Conservation (phyloP, 805 yeast genomes). For the Ogataea naganishii region DNA sequence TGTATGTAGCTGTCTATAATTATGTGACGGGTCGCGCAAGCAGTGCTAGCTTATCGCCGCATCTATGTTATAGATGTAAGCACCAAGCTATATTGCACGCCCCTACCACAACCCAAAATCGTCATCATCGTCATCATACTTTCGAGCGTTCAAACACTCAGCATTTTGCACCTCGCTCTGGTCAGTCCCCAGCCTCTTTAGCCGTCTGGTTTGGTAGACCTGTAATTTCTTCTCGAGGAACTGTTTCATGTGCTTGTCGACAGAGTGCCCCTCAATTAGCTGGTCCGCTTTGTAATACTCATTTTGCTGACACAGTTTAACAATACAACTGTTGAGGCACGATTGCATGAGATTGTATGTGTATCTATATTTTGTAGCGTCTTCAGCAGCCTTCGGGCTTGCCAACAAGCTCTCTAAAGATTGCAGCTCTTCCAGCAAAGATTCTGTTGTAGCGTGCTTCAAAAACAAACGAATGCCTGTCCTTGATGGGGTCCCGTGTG, state of each 20-base stretch:
- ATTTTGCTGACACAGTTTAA: constrained; percentile 10
- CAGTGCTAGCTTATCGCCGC: not conserved
- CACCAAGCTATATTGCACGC: not conserved
- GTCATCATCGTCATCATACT: constrained; percentile 9
- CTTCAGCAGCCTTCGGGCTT: constrained; percentile 6
- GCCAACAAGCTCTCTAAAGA: constrained; percentile 6
- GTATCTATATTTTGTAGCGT: constrained; percentile 10
- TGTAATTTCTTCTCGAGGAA: constrained; percentile 8
- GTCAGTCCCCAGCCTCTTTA: constrained; percentile 8
- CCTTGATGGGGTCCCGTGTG: constrained; percentile 11
- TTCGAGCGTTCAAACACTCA: not conserved
- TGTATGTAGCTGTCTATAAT: not conserved
- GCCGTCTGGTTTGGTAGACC: constrained; percentile 11
- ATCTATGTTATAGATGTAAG: not conserved
- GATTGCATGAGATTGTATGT: constrained; percentile 12
- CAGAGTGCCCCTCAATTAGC: constrained; percentile 17
- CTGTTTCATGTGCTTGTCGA: constrained; percentile 13
- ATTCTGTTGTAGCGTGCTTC: constrained; percentile 14
- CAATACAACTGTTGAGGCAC: constrained; percentile 15
- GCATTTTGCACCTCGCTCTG: constrained; percentile 3
- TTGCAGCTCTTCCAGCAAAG: constrained; percentile 16
- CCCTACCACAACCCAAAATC: constrained; percentile 4
- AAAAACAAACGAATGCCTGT: constrained; percentile 13
- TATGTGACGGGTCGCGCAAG: not conserved
- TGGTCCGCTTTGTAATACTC: constrained; percentile 19